These are phyloP conservation scores for Ustilago xerochloae DNA, from an alignment of 1,284 basidiomycete genomes.

Conservation along the genomic window DNA sequence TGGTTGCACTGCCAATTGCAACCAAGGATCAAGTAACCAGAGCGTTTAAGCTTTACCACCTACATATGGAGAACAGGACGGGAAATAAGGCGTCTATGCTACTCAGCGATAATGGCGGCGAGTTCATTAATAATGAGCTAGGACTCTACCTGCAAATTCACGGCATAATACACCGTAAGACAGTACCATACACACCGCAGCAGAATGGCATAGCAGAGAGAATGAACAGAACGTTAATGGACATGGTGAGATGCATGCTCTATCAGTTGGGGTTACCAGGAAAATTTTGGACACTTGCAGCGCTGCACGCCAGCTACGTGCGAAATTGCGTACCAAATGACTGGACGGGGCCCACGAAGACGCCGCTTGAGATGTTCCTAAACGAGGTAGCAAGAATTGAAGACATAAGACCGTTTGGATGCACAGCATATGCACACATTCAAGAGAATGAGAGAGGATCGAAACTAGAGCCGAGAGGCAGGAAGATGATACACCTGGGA, in stretches of 20 bases:
- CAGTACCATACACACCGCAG: background rate
- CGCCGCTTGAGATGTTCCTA: background rate
- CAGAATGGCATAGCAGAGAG: background rate
- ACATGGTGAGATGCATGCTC: background rate
- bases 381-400: background rate
- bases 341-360: background rate
- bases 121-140: background rate
- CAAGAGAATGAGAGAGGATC: background rate
- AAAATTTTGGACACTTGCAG: background rate
- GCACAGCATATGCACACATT: background rate
- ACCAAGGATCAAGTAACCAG: too few relatives aligned
- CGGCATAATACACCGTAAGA: background rate
- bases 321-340: background rate
- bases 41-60: too few relatives aligned
- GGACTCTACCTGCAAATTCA: background rate
- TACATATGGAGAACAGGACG: too few relatives aligned
- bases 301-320: background rate
- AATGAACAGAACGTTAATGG: background rate
- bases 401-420: background rate
- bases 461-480: background rate
- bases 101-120: background rate
- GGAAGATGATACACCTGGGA: background rate
- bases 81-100: too few relatives aligned
- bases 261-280: background rate
- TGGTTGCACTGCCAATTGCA: too few relatives aligned